Evolutionary conservation across 2,329 filamentous ascomycete species (phyloP).

Genomic region (Metarhizium sp.): DNA sequence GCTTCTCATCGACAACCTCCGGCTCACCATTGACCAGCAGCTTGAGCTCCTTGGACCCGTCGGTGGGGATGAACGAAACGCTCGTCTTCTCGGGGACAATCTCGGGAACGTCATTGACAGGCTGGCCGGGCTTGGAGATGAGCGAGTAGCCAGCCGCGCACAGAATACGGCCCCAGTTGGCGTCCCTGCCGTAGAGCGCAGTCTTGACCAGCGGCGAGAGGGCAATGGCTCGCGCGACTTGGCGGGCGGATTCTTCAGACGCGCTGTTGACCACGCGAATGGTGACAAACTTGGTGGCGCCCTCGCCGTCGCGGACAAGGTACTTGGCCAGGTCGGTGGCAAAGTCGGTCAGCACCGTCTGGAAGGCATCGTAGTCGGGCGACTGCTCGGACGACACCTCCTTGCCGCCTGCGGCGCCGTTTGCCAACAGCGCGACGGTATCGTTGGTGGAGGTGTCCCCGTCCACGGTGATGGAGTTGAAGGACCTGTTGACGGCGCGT

Average conservation of each 20-base stretch:
- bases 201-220: constrained; percentile 93
- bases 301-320: constrained; percentile 91
- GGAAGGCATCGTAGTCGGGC: constrained; percentile 62
- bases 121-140: constrained; percentile 47
- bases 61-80: constrained; percentile 69
- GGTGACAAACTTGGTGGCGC: constrained; percentile 95
- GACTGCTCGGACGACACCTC: constrained; percentile 45
- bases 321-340: constrained; percentile 80
- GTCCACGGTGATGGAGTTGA: constrained; percentile 96
- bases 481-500: constrained; percentile 70
- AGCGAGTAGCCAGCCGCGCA: constrained; percentile 83
- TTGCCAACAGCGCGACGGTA: constrained; percentile 88
- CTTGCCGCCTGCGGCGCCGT: constrained; percentile 75
- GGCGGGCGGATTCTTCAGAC: constrained; percentile 60
- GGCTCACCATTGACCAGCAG: constrained; percentile 73
- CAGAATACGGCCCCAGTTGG: constrained; percentile 96
- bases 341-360: constrained; percentile 63
- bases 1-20: constrained; percentile 64
- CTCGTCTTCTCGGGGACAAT: constrained; percentile 62
- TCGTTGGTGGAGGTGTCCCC: constrained; percentile 98
- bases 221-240: constrained; percentile 81
- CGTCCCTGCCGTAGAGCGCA: constrained; percentile 90
- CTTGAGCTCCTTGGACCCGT: constrained; percentile 69
- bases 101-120: constrained; percentile 50
- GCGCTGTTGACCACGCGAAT: constrained; percentile 71